Conservation (phyloP, 805 yeast species). For the Wickerhamiella sorbophila region DNA sequence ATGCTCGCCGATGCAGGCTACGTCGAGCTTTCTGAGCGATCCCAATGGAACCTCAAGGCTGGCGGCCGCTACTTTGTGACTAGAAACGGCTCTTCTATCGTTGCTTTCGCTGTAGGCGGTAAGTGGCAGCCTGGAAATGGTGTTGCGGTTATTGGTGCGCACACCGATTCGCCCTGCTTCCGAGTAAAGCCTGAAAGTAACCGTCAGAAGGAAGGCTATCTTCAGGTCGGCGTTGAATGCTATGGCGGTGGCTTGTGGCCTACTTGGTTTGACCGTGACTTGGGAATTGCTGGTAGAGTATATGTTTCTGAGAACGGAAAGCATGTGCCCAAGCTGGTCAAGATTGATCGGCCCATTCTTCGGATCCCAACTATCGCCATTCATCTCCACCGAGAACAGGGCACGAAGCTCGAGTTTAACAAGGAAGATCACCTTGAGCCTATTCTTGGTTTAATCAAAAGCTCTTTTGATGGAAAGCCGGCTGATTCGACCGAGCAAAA, state of each 20-base stretch:
- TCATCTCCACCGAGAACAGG: slow-evolving; percentile 66
- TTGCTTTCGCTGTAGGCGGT: slow-evolving; percentile 74
- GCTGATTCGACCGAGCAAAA: slow-evolving; percentile 26
- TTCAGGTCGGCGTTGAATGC: slow-evolving; percentile 83
- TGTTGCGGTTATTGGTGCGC: slow-evolving; percentile 84
- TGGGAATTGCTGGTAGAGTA: slow-evolving; percentile 84
- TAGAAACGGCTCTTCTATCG: slow-evolving; percentile 74
- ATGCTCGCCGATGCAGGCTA: slow-evolving; percentile 51
- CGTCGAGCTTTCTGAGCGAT: slow-evolving; percentile 54
- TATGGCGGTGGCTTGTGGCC: slow-evolving; percentile 97
- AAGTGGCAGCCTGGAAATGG: slow-evolving; percentile 66
- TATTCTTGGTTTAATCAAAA: slow-evolving; percentile 48
- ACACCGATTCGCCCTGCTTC: slow-evolving; percentile 86
- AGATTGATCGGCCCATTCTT: slow-evolving; percentile 68
- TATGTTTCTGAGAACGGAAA: slow-evolving; percentile 43
- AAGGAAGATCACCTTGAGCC: slow-evolving; percentile 79
- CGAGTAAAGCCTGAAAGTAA: slow-evolving; percentile 83
- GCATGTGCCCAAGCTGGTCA: slow-evolving; percentile 52
- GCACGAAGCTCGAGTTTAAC: slow-evolving; percentile 66
- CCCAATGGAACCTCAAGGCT: slow-evolving; percentile 44
- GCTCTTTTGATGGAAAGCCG: slow-evolving; percentile 10
- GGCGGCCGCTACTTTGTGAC: slow-evolving; percentile 73
- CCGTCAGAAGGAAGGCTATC: slow-evolving; percentile 49
- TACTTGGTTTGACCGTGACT: slow-evolving; percentile 92
- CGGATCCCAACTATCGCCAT: slow-evolving; percentile 93